phyloP scores from a whole-genome alignment of 1,139 yeast species.

The Candida albicans region DNA sequence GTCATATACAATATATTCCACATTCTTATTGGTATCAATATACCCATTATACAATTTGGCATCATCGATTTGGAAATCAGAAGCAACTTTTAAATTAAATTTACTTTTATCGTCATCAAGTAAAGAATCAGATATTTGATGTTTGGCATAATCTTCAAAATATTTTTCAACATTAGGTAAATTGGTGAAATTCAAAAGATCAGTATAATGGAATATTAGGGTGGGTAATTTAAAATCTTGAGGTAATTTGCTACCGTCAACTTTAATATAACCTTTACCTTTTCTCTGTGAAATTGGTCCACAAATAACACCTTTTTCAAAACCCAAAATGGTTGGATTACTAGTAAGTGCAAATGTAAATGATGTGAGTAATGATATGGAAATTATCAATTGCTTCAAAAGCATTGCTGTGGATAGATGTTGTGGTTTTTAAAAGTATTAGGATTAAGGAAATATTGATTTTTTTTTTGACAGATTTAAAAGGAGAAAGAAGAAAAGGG shows the following conservation, averaged over 20 bases:
- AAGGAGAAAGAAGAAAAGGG: too few relatives aligned
- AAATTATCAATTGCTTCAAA: neutral
- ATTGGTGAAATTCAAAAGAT: conserved; percentile 23
- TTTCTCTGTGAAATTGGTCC: conserved; percentile 8
- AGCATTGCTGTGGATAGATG: too few relatives aligned
- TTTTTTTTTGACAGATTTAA: too few relatives aligned
- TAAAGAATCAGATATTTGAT: conserved; percentile 9
- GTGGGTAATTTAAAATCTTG: conserved; percentile 19
- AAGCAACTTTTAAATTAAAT: conserved; percentile 10
- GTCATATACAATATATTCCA: conserved; percentile 18
- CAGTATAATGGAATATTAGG: conserved; percentile 26
- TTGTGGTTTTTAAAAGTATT: too few relatives aligned
- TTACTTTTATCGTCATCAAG: conserved; percentile 3
- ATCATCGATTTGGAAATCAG: conserved; percentile 8
- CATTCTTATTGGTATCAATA: conserved; percentile 9
- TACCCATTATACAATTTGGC: conserved; percentile 13
- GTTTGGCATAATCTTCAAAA: conserved; percentile 10
- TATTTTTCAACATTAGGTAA: conserved; percentile 22
- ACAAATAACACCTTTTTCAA: conserved; percentile 11
- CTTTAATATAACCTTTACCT: conserved; percentile 9
- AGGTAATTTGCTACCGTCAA: conserved; percentile 2
- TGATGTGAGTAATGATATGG: neutral
- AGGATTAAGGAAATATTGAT: too few relatives aligned
- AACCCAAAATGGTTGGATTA: conserved; percentile 10
- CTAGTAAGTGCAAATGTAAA: conserved; percentile 1